phyloP scores from a whole-genome alignment of 371 early-diverging fungal species.

The Circinella umbellata region DNA sequence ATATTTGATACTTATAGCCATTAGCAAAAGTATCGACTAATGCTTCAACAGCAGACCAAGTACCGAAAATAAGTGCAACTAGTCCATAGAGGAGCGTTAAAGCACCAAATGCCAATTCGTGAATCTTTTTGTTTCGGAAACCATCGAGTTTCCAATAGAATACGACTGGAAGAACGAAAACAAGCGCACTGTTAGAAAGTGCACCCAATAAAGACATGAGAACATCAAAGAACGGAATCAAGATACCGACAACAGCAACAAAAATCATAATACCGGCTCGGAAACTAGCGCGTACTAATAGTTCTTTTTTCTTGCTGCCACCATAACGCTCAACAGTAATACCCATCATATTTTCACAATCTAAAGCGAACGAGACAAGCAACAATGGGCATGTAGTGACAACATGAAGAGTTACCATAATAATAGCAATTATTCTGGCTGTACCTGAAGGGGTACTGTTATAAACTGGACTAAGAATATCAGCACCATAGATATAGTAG shows the following conservation, averaged over 20 bases:
- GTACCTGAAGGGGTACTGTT: conserved; percentile 69
- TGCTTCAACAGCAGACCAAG: conserved; percentile 68
- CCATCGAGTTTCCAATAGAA: conserved; percentile 80
- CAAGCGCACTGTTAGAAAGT: conserved; percentile 73
- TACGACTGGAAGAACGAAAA: conserved; percentile 83
- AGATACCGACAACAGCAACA: conserved; percentile 65
- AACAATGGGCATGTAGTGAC: conserved; percentile 81
- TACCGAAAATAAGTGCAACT: conserved; percentile 75
- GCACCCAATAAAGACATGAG: conserved; percentile 86
- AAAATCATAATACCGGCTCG: conserved; percentile 59
- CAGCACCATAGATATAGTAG: conserved; percentile 80
- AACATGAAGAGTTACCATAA: conserved; percentile 83
- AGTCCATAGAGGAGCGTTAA: conserved; percentile 67
- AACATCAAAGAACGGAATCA: conserved; percentile 81
- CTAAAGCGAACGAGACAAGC: conserved; percentile 78
- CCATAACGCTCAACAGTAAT: conserved; percentile 51
- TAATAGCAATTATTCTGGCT: conserved; percentile 66
- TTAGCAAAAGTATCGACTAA: conserved; percentile 38
- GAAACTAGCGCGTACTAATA: conserved; percentile 56
- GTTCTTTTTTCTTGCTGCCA: conserved; percentile 49
- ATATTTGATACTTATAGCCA: not conserved
- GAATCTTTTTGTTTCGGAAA: conserved; percentile 52
- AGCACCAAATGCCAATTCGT: conserved; percentile 60
- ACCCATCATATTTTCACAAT: conserved; percentile 65
- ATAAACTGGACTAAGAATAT: conserved; percentile 77